phyloP scores from a whole-genome alignment of 2,329 filamentous ascomycete genomes.

The Talaromyces funiculosus region DNA sequence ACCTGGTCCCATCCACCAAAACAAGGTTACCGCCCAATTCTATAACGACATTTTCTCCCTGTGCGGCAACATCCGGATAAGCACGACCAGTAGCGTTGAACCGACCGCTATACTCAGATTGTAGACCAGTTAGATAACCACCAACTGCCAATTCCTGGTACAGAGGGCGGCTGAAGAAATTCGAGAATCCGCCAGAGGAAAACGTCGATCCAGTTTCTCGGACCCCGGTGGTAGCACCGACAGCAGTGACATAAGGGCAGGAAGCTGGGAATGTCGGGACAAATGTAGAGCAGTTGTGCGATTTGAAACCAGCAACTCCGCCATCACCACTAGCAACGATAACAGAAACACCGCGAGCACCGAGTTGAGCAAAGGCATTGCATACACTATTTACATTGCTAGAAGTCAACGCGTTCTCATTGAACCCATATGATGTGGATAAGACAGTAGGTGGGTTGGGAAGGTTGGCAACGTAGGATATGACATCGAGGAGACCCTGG shows the following conservation, averaged over 20 bases:
- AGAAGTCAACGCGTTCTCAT: slow-evolving; percentile 52
- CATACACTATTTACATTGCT: slow-evolving; percentile 40
- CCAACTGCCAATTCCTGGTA: slow-evolving; percentile 40
- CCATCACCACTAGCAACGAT: slow-evolving; percentile 29
- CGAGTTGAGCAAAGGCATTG: slow-evolving; percentile 48
- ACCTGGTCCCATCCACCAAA: slow-evolving; percentile 32
- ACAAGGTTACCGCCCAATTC: slow-evolving; percentile 20
- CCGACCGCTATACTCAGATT: slow-evolving; percentile 33
- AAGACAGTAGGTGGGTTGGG: slow-evolving; percentile 47
- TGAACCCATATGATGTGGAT: slow-evolving; percentile 53
- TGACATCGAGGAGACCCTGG: not conserved
- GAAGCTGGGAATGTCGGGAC: slow-evolving; percentile 45
- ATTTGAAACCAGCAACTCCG: slow-evolving; percentile 16
- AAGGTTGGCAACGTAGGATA: not conserved
- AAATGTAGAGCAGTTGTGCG: slow-evolving; percentile 38
- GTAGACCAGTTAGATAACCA: slow-evolving; percentile 34
- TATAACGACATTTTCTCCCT: slow-evolving; percentile 21
- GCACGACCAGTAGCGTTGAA: slow-evolving; percentile 51
- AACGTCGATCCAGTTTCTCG: slow-evolving; percentile 17
- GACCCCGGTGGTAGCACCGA: slow-evolving; percentile 37
- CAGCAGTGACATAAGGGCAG: slow-evolving; percentile 49
- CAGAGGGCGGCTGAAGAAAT: slow-evolving; percentile 39
- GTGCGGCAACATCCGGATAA: slow-evolving; percentile 57
- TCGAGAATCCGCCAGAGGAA: slow-evolving; percentile 44
- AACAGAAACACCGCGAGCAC: slow-evolving; percentile 29